Base-by-base conservation (phyloP, 257 asterid genomes). In the Scutellaria barbata region DNA sequence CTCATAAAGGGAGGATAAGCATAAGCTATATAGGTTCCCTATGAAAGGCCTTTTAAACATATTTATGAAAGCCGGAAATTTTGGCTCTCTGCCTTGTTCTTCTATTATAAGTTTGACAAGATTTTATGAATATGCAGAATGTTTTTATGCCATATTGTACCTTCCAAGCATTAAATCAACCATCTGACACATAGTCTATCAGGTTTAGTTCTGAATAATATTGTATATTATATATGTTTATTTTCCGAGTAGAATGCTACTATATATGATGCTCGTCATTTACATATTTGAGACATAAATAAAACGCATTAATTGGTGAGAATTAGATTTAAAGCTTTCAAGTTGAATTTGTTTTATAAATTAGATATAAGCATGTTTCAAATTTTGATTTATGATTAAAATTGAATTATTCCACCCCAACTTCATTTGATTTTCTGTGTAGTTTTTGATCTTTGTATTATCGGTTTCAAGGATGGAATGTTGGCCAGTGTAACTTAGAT, bases 1-100 rank as follows among this genome's bases (percentile, higher is more conserved):
- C 46, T 59, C 41, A 65, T 42, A 57, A 77, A 77, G 77, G 55
- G 61, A 76, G 62, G 81, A 77, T 66, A 67, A 66, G 74, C 18
- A 37, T 63, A 33, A 13, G 45, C 41, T 11, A 6, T 56, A 9
- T 45, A 8, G 42, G 61, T 71, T 60, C 37, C 77, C 66, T 59
- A 57, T 52, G 18, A 64, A 25, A 45, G 2, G 17, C 46, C 80
- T 54, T 63, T 37, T 11, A 40, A 6, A 57, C 58, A 42, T 22
- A 22, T 41, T 14, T 16, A 63, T 5, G 39, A 66, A 73, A 60
- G 46, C 68, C 83, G 68, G 13, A 64, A 65, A 30, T 42, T 79
- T 50, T 51, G 80, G 77, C 12, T 59, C 52, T 43, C 2, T 79
- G 83, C 65, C 74, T 71, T 65, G 72, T 74, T 73, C 20, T 43